Percentiles rank a stretch among this genome's conserved stretches.
phyloP scores from a whole-genome alignment of 257 asterid genomes.

The Forsythia suspensa region DNA sequence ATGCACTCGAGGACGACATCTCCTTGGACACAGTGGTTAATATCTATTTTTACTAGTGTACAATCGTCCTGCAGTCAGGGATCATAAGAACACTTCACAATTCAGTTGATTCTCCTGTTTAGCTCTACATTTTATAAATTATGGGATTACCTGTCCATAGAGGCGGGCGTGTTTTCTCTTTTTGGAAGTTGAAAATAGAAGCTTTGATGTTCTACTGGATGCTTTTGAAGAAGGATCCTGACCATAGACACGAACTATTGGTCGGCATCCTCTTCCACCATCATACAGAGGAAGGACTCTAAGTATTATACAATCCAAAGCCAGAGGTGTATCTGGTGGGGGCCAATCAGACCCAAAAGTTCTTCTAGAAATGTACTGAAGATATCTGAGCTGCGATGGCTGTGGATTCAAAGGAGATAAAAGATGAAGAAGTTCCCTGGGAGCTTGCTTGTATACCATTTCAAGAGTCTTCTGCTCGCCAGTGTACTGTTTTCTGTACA shows the following conservation, averaged over 20 bases:
- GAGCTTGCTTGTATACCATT: conserved; percentile 98
- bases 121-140: conserved; percentile 26
- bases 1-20: conserved; percentile 94
- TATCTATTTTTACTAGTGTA: conserved; percentile 74
- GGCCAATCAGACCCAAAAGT: conserved; percentile 87
- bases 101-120: conserved; percentile 12
- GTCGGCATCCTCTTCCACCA: conserved; percentile 86
- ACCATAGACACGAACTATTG: conserved; percentile 87
- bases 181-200: conserved; percentile 72
- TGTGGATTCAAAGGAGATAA: conserved; percentile 96
- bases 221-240: conserved; percentile 81
- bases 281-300: conserved; percentile 69
- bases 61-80: conserved; percentile 77
- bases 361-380: conserved; percentile 87
- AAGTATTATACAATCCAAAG: conserved; percentile 78
- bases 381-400: conserved; percentile 97
- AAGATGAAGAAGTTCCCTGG: conserved; percentile 92
- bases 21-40: conserved; percentile 76
- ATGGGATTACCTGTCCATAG: conserved; percentile 67
- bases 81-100: conserved; percentile 29
- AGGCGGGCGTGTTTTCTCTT: conserved; percentile 56
- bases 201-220: conserved; percentile 83
- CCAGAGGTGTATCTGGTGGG: conserved; percentile 84
- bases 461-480: conserved; percentile 97
- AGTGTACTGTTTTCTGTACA: conserved; percentile 85